phyloP scores from a whole-genome alignment of 2,329 filamentous ascomycete species.

The Talaromyces sp. region DNA sequence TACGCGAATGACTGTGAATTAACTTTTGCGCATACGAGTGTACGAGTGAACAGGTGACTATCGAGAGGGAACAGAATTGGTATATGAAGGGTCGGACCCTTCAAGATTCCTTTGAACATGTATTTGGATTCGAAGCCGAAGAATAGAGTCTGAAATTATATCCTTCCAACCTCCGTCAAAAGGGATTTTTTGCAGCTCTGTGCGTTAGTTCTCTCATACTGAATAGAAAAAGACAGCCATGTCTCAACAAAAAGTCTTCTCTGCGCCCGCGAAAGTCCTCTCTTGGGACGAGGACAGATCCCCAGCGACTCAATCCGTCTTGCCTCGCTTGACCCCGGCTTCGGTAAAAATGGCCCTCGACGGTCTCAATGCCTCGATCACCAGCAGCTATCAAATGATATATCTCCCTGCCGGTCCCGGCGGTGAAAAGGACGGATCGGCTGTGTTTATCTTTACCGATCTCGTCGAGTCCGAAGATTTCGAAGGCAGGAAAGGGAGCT shows the following conservation, averaged over 20 bases:
- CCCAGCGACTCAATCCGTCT: neutral
- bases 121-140: too few species aligned
- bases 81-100: too few species aligned
- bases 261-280: neutral
- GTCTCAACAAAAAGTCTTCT: neutral
- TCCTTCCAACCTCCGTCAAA: neutral
- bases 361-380: slow-evolving; percentile 4
- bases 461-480: neutral
- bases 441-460: neutral
- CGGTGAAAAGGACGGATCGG: neutral
- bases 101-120: too few species aligned
- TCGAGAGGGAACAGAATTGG: neutral
- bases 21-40: neutral
- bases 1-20: neutral
- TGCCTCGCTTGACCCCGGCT: slow-evolving; percentile 13
- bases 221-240: neutral
- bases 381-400: slow-evolving; percentile 14
- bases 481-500: neutral
- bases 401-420: slow-evolving; percentile 11
- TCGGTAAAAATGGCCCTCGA: slow-evolving; percentile 9
- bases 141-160: too few species aligned
- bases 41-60: neutral
- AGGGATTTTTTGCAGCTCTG: neutral
- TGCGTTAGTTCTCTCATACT: neutral
- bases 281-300: neutral